Evolutionary conservation across 371 early-diverging fungal species (phyloP), one percentile per base, ranked within the genome.

Genomic region (Lichtheimia ornata): DNA sequence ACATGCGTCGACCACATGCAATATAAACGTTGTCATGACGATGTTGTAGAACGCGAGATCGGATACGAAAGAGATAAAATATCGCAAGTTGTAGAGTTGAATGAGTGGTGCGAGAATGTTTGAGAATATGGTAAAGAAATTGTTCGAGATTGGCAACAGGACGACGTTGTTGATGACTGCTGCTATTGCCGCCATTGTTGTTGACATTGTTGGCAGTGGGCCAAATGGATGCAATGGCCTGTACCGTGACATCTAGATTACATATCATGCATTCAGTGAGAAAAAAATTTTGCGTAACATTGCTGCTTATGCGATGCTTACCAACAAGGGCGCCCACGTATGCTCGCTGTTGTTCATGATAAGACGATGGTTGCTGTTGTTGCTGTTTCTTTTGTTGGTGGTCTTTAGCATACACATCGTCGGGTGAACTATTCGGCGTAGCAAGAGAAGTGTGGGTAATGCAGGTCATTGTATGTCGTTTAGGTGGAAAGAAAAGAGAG

Each of bases 11-110:
- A 4, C 91, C 91, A 59, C 92, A 91, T 17, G 71, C 62, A 6
- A 77, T 67, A 47, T 75, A 73, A 25, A 75, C 71, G 52, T 75
- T 73, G 28, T 65, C 62, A 35, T 71, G 58, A n/a, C 65, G 65
- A 28, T 64, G 67, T 15, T 63, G 67, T 15, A 68, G 53, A n/a
- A 81, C 72, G 11, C 68, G 58, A 6, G 82, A 73, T 14, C 80
- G 74, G 56, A 88, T 82, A 42, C 84, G 76, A 65, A 89, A 84
- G 4, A 91, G 72, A 67, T 90, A 91, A 58, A 90, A 84, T 25
- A 91, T 76, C 11, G 92, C 86, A 45, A 91, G 78, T 67, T 92
- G 92, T 17, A 93, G 82, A 28, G 91, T 90, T 11, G 92, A 88
- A 62, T 88, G 90, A 35, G 93, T 89, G 25, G 91, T 88, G 53